phyloP scores from a whole-genome alignment of 345 rosid genomes.

The rapeseed (Brassica napus) region Da-Ae NC_063440.1:16036501-16037000 shows the following conservation, averaged over 20 bases:
- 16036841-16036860: conserved; percentile 81
- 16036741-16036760: conserved; percentile 73
- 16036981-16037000: conserved; percentile 21
- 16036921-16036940: background rate
- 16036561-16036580: conserved; percentile 30
- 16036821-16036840: conserved; percentile 72
- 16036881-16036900: conserved; percentile 69
- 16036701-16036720: conserved; percentile 65
- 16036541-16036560: conserved; percentile 85
- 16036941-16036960: conserved; percentile 14
- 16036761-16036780: conserved; percentile 81
- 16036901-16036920: conserved; percentile 50
- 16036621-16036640: background rate
- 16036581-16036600: conserved; percentile 3
- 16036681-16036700: conserved; percentile 18
- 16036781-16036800: conserved; percentile 65
- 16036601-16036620: conserved; percentile 15
- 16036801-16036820: conserved; percentile 74
- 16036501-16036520: conserved; percentile 71
- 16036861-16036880: conserved; percentile 78
- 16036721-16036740: conserved; percentile 94
- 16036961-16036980: background rate
- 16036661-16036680: conserved; percentile 7
- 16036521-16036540: conserved; percentile 75
- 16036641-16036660: conserved; percentile 12